Conservation (phyloP, 2,329 filamentous ascomycete genomes). For the Sporothrix pseudoabietina region DNA sequence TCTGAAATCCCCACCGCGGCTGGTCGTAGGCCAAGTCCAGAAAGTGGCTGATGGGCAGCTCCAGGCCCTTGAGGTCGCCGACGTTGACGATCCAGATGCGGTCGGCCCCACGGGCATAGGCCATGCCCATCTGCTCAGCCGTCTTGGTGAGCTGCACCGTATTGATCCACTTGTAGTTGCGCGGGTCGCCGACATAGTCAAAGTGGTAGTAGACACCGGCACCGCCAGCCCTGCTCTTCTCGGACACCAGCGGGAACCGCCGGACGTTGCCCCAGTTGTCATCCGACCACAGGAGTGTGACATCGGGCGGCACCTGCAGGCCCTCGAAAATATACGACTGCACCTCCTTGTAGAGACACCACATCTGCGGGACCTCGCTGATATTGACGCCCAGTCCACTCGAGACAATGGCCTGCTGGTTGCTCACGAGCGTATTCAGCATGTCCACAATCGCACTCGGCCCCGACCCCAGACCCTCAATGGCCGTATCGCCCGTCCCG, state of each 20-base stretch:
- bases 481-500: slow-evolving; percentile 67
- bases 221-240: slow-evolving; percentile 61
- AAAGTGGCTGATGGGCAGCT: slow-evolving; percentile 68
- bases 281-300: slow-evolving; percentile 69
- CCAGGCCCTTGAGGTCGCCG: slow-evolving; percentile 65
- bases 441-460: slow-evolving; percentile 58
- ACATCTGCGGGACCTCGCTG: slow-evolving; percentile 64
- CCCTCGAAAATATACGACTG: slow-evolving; percentile 68
- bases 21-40: slow-evolving; percentile 69
- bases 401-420: slow-evolving; percentile 61
- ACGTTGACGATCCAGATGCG: slow-evolving; percentile 69
- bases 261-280: slow-evolving; percentile 70
- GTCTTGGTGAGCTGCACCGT: slow-evolving; percentile 64
- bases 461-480: slow-evolving; percentile 57
- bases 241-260: slow-evolving; percentile 61
- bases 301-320: slow-evolving; percentile 63
- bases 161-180: slow-evolving; percentile 63
- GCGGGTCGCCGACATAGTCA: slow-evolving; percentile 54
- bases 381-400: slow-evolving; percentile 56
- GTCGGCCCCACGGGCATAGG: slow-evolving; percentile 60
- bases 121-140: slow-evolving; percentile 61
- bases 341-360: slow-evolving; percentile 76
- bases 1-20: slow-evolving; percentile 53
- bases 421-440: slow-evolving; percentile 61
- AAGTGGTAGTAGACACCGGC: slow-evolving; percentile 68